Evolutionary conservation across 2,329 filamentous ascomycete genomes (phyloP), one percentile per base, ranked within the genome.

Genomic region (Diaporthe velutina): DNA sequence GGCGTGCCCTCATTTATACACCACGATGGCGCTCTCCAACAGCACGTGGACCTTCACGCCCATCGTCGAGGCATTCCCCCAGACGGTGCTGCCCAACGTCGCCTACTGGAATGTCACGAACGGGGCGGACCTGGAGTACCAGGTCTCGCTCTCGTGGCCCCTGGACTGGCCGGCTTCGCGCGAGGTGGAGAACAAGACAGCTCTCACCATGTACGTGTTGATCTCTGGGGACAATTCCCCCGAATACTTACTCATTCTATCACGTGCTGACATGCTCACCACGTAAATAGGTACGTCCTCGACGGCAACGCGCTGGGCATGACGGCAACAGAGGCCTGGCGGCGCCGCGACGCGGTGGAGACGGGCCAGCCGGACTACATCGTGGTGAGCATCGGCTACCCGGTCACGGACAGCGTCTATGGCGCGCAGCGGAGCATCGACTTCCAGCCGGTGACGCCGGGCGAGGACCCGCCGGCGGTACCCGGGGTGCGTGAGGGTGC

Each of bases 321-420:
- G 70, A 79, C 80, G 0, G 80, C 79, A 10, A 76, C 78, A 3
- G 80, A 81, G 50, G 76, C 73, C n/a, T 77, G 77, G 76, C 78
- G 80, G 28, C 78, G 79, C 3, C 78, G 78, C 13, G 77, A 78
- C n/a, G 74, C 77, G 28, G 78, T 80, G 25, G 77, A 78, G 22
- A 48, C 72, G 6, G 67, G 38, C 28, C 78, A 80, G 74, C 80
- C 80, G 10, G 78, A 80, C 64, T 76, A 66, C 45, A 72, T 81
- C 48, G 74, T 80, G 25, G 78, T 80, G 25, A 79, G 78, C 61
- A 78, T 81, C 57, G 79, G 79, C 6, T 81, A 81, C 70, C 77
- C 79, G 15, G 72, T 80, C 19, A 78, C 76, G 2, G 76, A 80
- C 74, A 70, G 74, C 25, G 77, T 78, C 10, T 79, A 81, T 74